phyloP scores from a whole-genome alignment of 345 rosid genomes.

The Lepidium didymum region DNA sequence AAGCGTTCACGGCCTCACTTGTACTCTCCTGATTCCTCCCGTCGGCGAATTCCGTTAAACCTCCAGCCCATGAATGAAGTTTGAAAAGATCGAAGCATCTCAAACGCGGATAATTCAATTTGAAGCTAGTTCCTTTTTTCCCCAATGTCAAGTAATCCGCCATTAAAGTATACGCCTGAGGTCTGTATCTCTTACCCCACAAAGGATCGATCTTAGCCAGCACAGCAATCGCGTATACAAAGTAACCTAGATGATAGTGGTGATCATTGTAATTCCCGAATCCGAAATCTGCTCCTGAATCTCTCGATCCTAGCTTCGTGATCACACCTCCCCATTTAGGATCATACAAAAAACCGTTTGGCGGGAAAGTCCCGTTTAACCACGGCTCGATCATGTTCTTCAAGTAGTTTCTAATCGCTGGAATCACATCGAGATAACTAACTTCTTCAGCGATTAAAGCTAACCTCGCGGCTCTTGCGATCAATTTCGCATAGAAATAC shows the following conservation, averaged over 20 bases:
- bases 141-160: slow-evolving; percentile 78
- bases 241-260: slow-evolving; percentile 87
- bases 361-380: slow-evolving; percentile 67
- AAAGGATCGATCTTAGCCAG: slow-evolving; percentile 71
- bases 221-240: slow-evolving; percentile 80
- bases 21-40: slow-evolving; percentile 94
- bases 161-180: slow-evolving; percentile 74
- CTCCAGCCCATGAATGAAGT: slow-evolving; percentile 96
- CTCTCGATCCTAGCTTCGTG: slow-evolving; percentile 55
- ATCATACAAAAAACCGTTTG: slow-evolving; percentile 77
- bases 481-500: slow-evolving; percentile 70
- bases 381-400: slow-evolving; percentile 81
- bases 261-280: slow-evolving; percentile 76
- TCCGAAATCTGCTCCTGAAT: slow-evolving; percentile 78
- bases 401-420: slow-evolving; percentile 49
- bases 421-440: slow-evolving; percentile 51
- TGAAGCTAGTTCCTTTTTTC: slow-evolving; percentile 22
- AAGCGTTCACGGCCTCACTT: slow-evolving; percentile 86
- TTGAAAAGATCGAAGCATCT: slow-evolving; percentile 87
- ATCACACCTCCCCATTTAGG: slow-evolving; percentile 84
- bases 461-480: slow-evolving; percentile 85
- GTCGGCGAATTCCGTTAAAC: slow-evolving; percentile 76
- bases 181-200: slow-evolving; percentile 81
- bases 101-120: slow-evolving; percentile 59
- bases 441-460: slow-evolving; percentile 92